phyloP scores from a whole-genome alignment of 257 asterid genomes.

The Datura wrightii region DNA sequence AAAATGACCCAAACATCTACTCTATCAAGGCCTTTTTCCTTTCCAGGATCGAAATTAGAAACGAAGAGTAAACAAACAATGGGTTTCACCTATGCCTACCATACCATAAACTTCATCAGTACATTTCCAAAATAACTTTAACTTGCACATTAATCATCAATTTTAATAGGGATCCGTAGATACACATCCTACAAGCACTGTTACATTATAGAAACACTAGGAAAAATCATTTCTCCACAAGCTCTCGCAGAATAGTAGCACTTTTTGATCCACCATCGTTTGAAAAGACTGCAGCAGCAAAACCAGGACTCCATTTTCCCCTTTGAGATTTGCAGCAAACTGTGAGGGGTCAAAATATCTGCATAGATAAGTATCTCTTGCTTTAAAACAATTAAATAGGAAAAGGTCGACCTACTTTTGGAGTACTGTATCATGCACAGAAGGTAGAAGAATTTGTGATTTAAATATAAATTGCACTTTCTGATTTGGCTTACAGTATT shows the following conservation, averaged over 20 bases:
- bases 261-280: neutral
- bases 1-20: no score
- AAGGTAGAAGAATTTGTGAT: slow-evolving; percentile 11
- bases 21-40: neutral
- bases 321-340: neutral
- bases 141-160: neutral
- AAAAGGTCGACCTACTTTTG: neutral
- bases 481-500: neutral
- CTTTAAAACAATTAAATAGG: neutral
- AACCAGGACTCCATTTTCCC: neutral
- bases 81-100: neutral
- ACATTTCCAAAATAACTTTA: neutral
- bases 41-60: neutral
- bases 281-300: neutral
- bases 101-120: neutral
- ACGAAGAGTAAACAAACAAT: no score
- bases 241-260: neutral
- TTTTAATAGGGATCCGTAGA: neutral
- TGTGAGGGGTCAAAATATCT: neutral
- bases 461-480: neutral
- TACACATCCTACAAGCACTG: neutral
- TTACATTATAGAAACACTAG: neutral
- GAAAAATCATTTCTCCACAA: neutral
- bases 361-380: neutral
- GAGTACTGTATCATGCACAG: neutral